Evolutionary conservation across 1,139 yeast species (phyloP).

Genomic region (Williopsis jadinii): DNA sequence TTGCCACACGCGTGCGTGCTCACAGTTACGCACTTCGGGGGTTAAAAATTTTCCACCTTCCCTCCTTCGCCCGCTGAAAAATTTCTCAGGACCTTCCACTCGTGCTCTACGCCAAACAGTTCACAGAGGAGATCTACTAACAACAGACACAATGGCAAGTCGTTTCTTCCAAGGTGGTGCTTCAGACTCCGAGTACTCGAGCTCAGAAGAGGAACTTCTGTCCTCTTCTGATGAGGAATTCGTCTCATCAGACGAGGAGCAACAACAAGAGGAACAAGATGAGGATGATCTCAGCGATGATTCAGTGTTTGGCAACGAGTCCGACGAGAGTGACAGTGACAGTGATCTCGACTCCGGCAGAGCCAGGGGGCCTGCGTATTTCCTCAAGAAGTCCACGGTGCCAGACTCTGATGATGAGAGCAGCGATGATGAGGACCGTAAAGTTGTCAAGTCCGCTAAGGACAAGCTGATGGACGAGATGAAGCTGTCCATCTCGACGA

Average conservation of each 20-base stretch:
- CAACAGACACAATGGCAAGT: conserved; percentile 35
- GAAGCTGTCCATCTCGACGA: conserved; percentile 55
- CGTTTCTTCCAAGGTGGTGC: conserved; percentile 51
- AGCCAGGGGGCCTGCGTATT: conserved; percentile 49
- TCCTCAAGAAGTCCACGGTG: conserved; percentile 47
- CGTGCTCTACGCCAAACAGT: too few relatives aligned
- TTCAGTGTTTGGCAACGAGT: conserved; percentile 27
- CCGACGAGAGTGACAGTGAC: conserved; percentile 34
- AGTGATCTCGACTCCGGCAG: conserved; percentile 30
- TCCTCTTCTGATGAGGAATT: conserved; percentile 63
- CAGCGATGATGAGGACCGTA: conserved; percentile 55
- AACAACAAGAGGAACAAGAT: conserved; percentile 28
- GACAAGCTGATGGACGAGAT: conserved; percentile 90
- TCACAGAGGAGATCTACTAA: not conserved
- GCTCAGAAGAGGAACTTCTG: conserved; percentile 70
- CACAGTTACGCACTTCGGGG: not conserved
- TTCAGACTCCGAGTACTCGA: conserved; percentile 42
- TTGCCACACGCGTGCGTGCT: not conserved
- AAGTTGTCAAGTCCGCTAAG: conserved; percentile 88
- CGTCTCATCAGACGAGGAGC: conserved; percentile 40
- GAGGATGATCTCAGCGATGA: conserved; percentile 24
- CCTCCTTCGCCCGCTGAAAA: not conserved
- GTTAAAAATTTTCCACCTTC: not conserved
- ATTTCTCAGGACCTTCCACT: not conserved
- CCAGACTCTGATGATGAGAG: conserved; percentile 45